A percentile compares a stretch with the other conserved stretches of the same genome.
Conservation (phyloP, 805 yeast species). For the Candida xiaguanensis region DNA sequence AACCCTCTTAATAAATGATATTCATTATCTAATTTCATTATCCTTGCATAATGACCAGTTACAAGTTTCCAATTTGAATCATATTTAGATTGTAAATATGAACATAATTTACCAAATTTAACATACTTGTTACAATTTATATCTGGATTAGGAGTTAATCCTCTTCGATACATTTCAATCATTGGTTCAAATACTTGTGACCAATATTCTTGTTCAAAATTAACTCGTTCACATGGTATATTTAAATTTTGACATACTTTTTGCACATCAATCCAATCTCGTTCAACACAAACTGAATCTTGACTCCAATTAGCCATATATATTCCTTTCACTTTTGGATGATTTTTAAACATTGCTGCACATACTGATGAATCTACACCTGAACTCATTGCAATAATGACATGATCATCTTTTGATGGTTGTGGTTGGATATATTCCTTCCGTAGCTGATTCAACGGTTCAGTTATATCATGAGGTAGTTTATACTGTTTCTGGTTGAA, state of each 20-base stretch:
- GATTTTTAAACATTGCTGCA: constrained; percentile 62
- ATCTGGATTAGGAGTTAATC: constrained; percentile 94
- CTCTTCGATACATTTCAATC: constrained; percentile 66
- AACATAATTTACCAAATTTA: constrained; percentile 78
- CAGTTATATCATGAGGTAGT: background rate
- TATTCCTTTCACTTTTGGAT: constrained; percentile 67
- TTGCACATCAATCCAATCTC: constrained; percentile 85
- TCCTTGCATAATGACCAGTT: constrained; percentile 78
- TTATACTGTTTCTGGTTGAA: constrained; percentile 1
- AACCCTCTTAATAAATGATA: constrained; percentile 54
- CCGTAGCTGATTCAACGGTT: constrained; percentile 1
- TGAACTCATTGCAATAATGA: constrained; percentile 89
- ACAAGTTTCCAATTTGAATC: constrained; percentile 72
- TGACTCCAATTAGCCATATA: constrained; percentile 93
- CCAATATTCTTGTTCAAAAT: constrained; percentile 93
- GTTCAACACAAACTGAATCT: constrained; percentile 68
- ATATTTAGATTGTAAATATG: constrained; percentile 44
- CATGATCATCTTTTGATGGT: constrained; percentile 54
- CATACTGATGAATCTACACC: constrained; percentile 95
- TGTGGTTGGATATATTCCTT: constrained; percentile 29
- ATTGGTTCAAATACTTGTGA: constrained; percentile 87
- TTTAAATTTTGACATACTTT: constrained; percentile 54
- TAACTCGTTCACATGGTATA: constrained; percentile 72
- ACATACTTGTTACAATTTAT: constrained; percentile 80
- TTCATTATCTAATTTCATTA: constrained; percentile 34